A percentile compares a stretch with the other conserved stretches of the same genome.
Evolutionary conservation across 2,329 filamentous ascomycete species (phyloP).

Genomic region (Cordyceps fumosorosea): DNA sequence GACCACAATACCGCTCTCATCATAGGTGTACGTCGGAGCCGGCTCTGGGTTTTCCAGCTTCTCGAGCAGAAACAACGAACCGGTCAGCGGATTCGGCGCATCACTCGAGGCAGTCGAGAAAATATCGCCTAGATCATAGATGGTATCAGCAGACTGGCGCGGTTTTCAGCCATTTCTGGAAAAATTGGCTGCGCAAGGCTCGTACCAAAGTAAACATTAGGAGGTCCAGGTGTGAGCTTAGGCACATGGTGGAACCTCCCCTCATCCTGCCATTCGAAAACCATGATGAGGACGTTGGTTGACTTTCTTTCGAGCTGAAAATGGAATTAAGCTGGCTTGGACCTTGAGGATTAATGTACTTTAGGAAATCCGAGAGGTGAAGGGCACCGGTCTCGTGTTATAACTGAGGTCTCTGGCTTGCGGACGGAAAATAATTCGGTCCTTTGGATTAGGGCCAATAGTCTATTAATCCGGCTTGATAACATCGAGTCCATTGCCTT

Average conservation of each 20-base stretch:
- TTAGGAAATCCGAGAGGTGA: no score
- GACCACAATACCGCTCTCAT: neutral
- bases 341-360: neutral
- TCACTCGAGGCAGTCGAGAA: neutral
- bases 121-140: neutral
- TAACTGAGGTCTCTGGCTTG: no score
- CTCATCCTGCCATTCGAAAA: neutral
- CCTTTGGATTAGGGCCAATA: neutral
- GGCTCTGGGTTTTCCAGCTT: neutral
- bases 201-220: neutral
- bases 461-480: neutral
- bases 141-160: neutral
- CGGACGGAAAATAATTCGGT: no score
- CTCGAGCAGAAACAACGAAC: neutral
- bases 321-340: neutral
- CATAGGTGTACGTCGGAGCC: neutral
- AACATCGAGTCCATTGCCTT: no score
- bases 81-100: neutral
- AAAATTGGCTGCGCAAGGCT: no score
- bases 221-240: neutral
- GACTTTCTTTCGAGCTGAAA: neutral
- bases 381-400: neutral
- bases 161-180: neutral
- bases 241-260: neutral
- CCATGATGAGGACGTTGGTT: neutral